phyloP scores from a whole-genome alignment of 2,329 filamentous ascomycete species.

The Xylaria arbuscula region DNA sequence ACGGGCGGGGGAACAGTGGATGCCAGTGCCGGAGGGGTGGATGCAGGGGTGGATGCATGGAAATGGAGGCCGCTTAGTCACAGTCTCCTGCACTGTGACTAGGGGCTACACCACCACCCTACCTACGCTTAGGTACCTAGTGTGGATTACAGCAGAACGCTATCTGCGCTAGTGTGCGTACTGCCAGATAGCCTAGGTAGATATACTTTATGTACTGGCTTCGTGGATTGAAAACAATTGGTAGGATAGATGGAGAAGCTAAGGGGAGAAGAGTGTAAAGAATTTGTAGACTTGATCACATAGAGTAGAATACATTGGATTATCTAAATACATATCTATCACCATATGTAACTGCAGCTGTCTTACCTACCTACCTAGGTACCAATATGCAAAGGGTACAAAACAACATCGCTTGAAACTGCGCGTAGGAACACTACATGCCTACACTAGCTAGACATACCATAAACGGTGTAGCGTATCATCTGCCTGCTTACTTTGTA shows the following conservation, averaged over 20 bases:
- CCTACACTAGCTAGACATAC: too few relatives aligned
- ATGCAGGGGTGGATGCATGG: constrained; percentile 34
- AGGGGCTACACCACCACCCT: background rate
- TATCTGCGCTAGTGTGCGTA: background rate
- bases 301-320: too few relatives aligned
- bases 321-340: too few relatives aligned
- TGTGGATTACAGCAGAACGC: background rate
- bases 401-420: too few relatives aligned
- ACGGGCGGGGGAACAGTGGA: constrained; percentile 40
- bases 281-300: background rate
- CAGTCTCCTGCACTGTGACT: constrained; percentile 7
- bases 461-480: background rate
- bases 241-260: background rate
- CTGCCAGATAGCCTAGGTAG: background rate
- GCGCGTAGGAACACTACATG: too few relatives aligned
- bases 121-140: background rate
- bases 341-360: too few relatives aligned
- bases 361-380: too few relatives aligned
- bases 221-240: too few relatives aligned
- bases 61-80: constrained; percentile 25
- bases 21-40: constrained; percentile 36
- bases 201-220: too few relatives aligned
- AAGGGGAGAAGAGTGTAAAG: too few relatives aligned
- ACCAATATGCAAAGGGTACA: too few relatives aligned
- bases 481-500: background rate